Conservation (phyloP, 805 yeast species). For the Candida arabinofermentans region DNA sequence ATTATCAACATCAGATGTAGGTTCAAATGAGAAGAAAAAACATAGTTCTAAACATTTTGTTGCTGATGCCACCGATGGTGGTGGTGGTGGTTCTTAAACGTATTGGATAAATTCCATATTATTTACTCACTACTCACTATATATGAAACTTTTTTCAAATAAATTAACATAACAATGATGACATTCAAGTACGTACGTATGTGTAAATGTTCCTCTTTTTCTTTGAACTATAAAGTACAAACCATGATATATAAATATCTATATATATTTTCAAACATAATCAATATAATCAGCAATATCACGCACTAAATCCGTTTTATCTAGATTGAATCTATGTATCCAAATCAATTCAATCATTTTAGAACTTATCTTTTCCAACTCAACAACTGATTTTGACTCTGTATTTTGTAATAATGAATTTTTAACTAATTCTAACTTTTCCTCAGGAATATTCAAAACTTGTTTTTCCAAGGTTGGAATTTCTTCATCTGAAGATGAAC, state of each 20-base stretch:
- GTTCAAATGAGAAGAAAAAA: not conserved
- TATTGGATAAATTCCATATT: too few relatives aligned
- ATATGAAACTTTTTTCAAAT: too few relatives aligned
- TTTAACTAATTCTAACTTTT: constrained; percentile 27
- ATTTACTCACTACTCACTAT: too few relatives aligned
- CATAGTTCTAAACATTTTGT: not conserved
- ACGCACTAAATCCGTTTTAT: constrained; percentile 37
- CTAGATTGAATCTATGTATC: constrained; percentile 52
- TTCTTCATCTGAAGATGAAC: constrained; percentile 4
- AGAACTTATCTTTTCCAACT: constrained; percentile 62
- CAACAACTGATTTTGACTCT: constrained; percentile 42
- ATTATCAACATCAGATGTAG: not conserved
- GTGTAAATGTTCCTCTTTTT: too few relatives aligned
- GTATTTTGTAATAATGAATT: constrained; percentile 36
- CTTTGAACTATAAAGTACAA: too few relatives aligned
- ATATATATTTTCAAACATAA: not conserved
- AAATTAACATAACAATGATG: too few relatives aligned
- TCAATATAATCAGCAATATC: constrained; percentile 27
- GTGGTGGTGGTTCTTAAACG: too few relatives aligned
- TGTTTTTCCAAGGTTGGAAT: constrained; percentile 23
- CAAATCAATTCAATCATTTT: constrained; percentile 68
- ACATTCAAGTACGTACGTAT: too few relatives aligned
- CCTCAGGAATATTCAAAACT: constrained; percentile 31
- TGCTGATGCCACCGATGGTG: too few relatives aligned
- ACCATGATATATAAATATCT: not conserved